Percentiles rank a stretch among this genome's conserved stretches.
Evolutionary conservation across 2,329 filamentous ascomycete genomes (phyloP).

Genomic region (Fusarium sp.): DNA sequence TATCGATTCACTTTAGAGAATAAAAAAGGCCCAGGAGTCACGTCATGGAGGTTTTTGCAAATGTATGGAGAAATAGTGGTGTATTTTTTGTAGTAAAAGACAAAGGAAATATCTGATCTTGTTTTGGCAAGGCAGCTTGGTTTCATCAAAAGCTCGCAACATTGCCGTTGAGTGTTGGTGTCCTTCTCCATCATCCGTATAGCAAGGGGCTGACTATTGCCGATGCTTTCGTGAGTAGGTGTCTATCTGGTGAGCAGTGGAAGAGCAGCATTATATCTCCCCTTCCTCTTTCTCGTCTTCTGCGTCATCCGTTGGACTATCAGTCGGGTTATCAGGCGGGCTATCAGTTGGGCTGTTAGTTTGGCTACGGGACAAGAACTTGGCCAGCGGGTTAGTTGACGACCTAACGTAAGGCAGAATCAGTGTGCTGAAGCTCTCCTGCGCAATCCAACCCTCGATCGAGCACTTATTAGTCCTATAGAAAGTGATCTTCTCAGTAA

Average conservation of each 20-base stretch:
- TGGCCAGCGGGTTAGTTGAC: background rate
- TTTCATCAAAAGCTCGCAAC: background rate
- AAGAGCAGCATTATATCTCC: background rate
- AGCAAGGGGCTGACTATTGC: background rate
- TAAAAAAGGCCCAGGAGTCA: background rate
- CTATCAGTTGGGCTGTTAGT: background rate
- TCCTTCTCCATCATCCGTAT: background rate
- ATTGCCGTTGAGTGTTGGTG: background rate
- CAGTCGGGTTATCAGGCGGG: no score
- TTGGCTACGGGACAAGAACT: background rate
- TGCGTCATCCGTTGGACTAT: background rate
- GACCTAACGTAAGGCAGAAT: background rate
- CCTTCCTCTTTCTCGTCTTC: background rate
- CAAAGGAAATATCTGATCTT: constrained; percentile 7
- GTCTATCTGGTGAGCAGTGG: background rate
- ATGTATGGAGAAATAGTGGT: constrained; percentile 6
- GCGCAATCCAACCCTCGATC: constrained; percentile 23
- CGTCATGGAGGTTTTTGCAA: background rate
- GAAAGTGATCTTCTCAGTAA: constrained; percentile 31
- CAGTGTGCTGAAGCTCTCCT: constrained; percentile 8
- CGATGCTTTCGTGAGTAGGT: background rate
- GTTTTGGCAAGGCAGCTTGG: background rate
- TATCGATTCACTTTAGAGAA: constrained; percentile 27
- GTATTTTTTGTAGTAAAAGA: background rate
- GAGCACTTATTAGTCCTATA: constrained; percentile 24